These are phyloP conservation scores for Pseudogymnoascus sp. DNA, from an alignment of 2,329 filamentous ascomycete species.

Conservation along the genomic window DNA sequence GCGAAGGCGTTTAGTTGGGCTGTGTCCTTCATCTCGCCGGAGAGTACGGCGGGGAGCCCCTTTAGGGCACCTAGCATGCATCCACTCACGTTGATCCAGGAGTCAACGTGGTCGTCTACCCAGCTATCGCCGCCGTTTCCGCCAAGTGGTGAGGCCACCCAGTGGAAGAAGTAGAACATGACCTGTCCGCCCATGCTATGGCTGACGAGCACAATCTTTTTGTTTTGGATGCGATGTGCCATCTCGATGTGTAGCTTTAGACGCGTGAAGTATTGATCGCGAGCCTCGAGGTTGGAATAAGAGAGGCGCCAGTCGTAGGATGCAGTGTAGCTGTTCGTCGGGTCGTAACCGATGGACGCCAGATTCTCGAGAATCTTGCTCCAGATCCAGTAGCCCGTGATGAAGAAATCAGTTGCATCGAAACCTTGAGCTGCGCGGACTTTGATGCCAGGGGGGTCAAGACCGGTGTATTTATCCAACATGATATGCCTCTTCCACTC, in stretches of 20 bases:
- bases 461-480: conserved; percentile 83
- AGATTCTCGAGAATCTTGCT: conserved; percentile 97
- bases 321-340: conserved; percentile 64
- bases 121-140: conserved; percentile 78
- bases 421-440: conserved; percentile 91
- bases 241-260: conserved; percentile 88
- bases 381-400: conserved; percentile 87
- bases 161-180: conserved; percentile 71
- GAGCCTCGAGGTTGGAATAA: conserved; percentile 79
- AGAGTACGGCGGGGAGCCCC: conserved; percentile 81
- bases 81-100: conserved; percentile 97
- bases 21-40: conserved; percentile 97
- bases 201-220: conserved; percentile 80
- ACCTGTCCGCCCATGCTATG: conserved; percentile 99
- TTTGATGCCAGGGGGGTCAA: conserved; percentile 88
- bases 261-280: conserved; percentile 90
- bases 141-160: conserved; percentile 71
- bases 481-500: conserved; percentile 95
- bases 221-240: conserved; percentile 62
- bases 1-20: conserved; percentile 94
- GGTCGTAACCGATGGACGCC: conserved; percentile 92
- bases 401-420: conserved; percentile 94
- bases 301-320: conserved; percentile 89
- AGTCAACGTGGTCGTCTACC: conserved; percentile 85
- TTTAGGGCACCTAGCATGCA: conserved; percentile 97